These are phyloP conservation scores for Vigna nakashimae DNA, from an alignment of 306 rosid species.

Conservation along the genomic window DNA sequence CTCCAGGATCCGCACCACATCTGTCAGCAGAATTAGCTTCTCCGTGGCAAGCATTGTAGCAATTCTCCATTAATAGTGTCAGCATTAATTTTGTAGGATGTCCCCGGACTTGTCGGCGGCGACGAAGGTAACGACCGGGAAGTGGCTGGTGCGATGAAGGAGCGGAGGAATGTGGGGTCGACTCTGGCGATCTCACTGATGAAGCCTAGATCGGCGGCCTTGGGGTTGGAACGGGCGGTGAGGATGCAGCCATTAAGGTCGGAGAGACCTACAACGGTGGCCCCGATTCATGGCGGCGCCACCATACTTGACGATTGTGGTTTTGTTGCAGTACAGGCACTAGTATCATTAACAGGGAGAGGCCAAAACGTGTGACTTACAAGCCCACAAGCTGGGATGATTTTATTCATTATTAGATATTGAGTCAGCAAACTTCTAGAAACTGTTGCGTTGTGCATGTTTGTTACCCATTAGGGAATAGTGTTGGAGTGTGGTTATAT, in stretches of 20 bases:
- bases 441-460: no score
- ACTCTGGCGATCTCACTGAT: constrained; percentile 81
- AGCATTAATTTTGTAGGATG: constrained; percentile 81
- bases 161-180: constrained; percentile 65
- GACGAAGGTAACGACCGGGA: constrained; percentile 90
- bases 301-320: constrained; percentile 89
- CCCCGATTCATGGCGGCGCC: constrained; percentile 99
- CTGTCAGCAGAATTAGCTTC: constrained; percentile 84
- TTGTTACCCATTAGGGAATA: no score
- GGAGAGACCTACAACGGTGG: constrained; percentile 81
- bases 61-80: constrained; percentile 89
- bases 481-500: no score
- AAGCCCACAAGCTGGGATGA: no score
- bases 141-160: constrained; percentile 63
- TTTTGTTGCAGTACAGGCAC: no score
- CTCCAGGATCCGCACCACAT: constrained; percentile 81
- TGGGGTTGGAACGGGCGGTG: constrained; percentile 77
- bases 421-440: no score
- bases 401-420: no score
- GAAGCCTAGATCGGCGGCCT: constrained; percentile 70
- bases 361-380: no score
- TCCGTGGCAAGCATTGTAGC: constrained; percentile 92
- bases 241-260: constrained; percentile 80
- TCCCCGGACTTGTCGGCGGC: constrained; percentile 83
- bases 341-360: no score